Evolutionary conservation across 305 asterid genomes (phyloP).

Genomic region (Rubia tinctorum): DNA sequence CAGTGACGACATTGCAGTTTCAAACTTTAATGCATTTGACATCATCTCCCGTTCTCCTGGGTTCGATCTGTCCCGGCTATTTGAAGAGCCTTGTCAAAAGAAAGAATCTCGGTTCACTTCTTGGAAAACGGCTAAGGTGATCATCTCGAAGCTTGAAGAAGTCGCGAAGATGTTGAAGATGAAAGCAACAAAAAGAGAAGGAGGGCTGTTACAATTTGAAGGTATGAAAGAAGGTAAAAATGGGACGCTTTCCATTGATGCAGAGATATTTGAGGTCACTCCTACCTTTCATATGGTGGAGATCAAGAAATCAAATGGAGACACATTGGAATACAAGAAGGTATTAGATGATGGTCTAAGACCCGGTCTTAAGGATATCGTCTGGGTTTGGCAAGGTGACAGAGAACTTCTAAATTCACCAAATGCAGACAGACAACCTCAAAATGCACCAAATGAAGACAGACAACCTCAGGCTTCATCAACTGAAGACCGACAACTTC

Average conservation of each 20-base stretch:
- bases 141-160: conserved; percentile 36
- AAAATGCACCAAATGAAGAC: background rate
- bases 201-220: conserved; percentile 32
- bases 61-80: conserved; percentile 30
- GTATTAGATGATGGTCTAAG: conserved; percentile 26
- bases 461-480: background rate
- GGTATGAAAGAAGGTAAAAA: conserved; percentile 35
- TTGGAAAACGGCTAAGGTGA: conserved; percentile 27
- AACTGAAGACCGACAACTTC: background rate
- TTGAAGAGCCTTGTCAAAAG: conserved; percentile 26
- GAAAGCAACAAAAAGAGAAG: conserved; percentile 26
- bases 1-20: conserved; percentile 1
- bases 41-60: conserved; percentile 35
- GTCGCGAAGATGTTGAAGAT: conserved; percentile 30
- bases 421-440: background rate
- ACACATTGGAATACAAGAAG: conserved; percentile 33
- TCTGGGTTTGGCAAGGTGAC: conserved; percentile 38
- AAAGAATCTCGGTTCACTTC: conserved; percentile 37
- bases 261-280: conserved; percentile 38
- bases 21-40: conserved; percentile 36
- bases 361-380: conserved; percentile 38
- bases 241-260: conserved; percentile 31
- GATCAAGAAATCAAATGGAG: conserved; percentile 36
- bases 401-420: conserved; percentile 10
- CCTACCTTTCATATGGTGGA: conserved; percentile 31